Evolutionary conservation across 768 basidiomycete species (phyloP), one percentile per base, ranked within the genome.

Genomic region (Lentinula sp.): DNA sequence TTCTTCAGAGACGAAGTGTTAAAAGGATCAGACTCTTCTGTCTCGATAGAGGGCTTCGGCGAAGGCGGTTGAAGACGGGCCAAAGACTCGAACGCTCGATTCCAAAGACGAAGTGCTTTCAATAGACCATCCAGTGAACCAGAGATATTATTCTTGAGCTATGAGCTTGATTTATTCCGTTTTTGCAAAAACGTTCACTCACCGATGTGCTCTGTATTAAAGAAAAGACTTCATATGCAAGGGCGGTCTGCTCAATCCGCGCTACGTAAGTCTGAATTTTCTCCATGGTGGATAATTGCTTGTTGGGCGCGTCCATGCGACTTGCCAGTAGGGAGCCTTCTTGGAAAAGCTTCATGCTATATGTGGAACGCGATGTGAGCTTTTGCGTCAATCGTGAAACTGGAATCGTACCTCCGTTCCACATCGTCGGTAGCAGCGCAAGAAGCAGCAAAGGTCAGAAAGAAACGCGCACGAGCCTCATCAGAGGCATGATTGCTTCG

Each of bases 81-180:
- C 0, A 93, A 69, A 0, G 82, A 81, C 21, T 92, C 91, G 13
- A 85, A 73, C 3, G 93, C 91, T 31, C 90, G 84, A 68, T 89
- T 91, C 85, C 88, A 93, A 1, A 95, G 73, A 16, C 92, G 84
- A 54, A 93, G 77, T 0, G 89, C 83, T 64, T 89, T 89, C 11
- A 89, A 74, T 63, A 88, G 74, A 18, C 80, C 80, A 49, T 81
- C 76, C 15, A 93, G 67, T 2, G 86, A 80, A 4, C 77, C 73
- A 0, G 81, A 74, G 0, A 82, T 73, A 51, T 93, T 84, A 49
- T 87, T 84, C 89, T 94, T 57, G 16, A 5, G 48, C 0, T 11
- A 45, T 48, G 13, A 58, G 50, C 66, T 21, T 9, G 31, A 5
- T 34, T 1, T 0, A 28, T 31, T 18, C 49, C 45, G 9, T 5